A percentile compares a stretch with the other conserved stretches of the same genome.
Conservation (phyloP, 345 rosid species). For the Populus pruinosa region DNA sequence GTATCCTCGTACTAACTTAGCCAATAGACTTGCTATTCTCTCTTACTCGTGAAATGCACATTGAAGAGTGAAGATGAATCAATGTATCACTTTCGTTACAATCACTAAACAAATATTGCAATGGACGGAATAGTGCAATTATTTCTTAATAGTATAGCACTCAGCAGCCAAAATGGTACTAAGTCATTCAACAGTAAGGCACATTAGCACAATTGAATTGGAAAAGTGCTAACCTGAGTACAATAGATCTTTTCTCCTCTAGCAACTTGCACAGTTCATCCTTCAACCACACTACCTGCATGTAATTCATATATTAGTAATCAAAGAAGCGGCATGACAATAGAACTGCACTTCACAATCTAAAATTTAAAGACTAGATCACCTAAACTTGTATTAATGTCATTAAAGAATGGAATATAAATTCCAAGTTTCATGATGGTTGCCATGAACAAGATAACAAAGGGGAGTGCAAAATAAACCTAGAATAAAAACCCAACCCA, state of each 20-base stretch:
- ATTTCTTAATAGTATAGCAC: not conserved
- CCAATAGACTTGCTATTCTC: not conserved
- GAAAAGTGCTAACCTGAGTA: constrained; percentile 61
- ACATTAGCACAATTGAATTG: not conserved
- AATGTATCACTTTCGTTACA: not conserved
- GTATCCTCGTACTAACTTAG: too few species aligned
- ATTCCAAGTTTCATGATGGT: not conserved
- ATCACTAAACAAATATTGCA: not conserved
- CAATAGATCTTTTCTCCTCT: constrained; percentile 94
- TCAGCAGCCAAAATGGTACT: not conserved
- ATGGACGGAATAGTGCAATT: not conserved
- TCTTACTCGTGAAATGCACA: not conserved
- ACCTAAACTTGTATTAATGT: not conserved
- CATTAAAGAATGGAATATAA: not conserved
- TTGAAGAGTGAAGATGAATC: not conserved
- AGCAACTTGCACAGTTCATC: constrained; percentile 89
- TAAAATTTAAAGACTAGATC: not conserved
- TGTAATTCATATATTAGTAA: not conserved
- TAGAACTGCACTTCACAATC: not conserved
- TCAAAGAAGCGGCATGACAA: not conserved
- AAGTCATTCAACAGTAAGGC: not conserved
- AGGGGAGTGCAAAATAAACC: not conserved
- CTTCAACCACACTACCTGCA: constrained; percentile 90
- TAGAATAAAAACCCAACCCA: not conserved
- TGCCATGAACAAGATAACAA: not conserved